phyloP scores from a whole-genome alignment of 345 rosid genomes.

The Linum trigynum region DNA sequence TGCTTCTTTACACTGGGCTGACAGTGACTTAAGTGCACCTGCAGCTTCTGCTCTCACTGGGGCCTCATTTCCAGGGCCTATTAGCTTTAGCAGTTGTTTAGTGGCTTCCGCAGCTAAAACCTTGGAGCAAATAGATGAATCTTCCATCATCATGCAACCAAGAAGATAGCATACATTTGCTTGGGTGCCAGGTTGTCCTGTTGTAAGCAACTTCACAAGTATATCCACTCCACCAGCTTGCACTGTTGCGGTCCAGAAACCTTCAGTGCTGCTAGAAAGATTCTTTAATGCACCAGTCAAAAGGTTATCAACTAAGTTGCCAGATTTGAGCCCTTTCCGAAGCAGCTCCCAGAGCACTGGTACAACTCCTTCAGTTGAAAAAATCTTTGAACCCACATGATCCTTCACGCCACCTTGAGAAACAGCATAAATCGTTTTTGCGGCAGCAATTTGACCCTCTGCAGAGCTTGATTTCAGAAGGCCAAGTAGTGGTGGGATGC shows the following conservation, averaged over 20 bases:
- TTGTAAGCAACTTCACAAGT: slow-evolving; percentile 85
- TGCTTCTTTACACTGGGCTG: slow-evolving; percentile 89
- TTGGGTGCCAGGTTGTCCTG: slow-evolving; percentile 73
- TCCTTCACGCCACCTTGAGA: slow-evolving; percentile 95
- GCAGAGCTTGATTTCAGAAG: slow-evolving; percentile 93
- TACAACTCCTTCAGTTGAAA: slow-evolving; percentile 99
- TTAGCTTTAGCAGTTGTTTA: slow-evolving; percentile 71
- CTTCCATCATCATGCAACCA: slow-evolving; percentile 93
- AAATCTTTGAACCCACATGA: slow-evolving; percentile 96
- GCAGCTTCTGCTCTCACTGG: slow-evolving; percentile 99
- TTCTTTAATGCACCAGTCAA: slow-evolving; percentile 92
- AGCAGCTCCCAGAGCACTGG: slow-evolving; percentile 89
- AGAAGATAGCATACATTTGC: slow-evolving; percentile 96
- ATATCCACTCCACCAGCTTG: slow-evolving; percentile 96
- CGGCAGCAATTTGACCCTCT: slow-evolving; percentile 95
- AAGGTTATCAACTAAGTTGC: slow-evolving; percentile 73
- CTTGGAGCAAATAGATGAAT: slow-evolving; percentile 76
- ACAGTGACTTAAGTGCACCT: slow-evolving; percentile 91
- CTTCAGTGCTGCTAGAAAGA: slow-evolving; percentile 86
- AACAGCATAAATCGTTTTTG: slow-evolving; percentile 92
- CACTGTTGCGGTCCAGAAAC: slow-evolving; percentile 85
- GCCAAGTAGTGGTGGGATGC: slow-evolving; percentile 99
- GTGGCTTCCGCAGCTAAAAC: slow-evolving; percentile 89
- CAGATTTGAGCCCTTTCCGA: slow-evolving; percentile 61
- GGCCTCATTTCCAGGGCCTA: slow-evolving; percentile 94